Evolutionary conservation across 2,329 filamentous ascomycete genomes (phyloP), one percentile per base, ranked within the genome.

Genomic region (Colletotrichum phormii): DNA sequence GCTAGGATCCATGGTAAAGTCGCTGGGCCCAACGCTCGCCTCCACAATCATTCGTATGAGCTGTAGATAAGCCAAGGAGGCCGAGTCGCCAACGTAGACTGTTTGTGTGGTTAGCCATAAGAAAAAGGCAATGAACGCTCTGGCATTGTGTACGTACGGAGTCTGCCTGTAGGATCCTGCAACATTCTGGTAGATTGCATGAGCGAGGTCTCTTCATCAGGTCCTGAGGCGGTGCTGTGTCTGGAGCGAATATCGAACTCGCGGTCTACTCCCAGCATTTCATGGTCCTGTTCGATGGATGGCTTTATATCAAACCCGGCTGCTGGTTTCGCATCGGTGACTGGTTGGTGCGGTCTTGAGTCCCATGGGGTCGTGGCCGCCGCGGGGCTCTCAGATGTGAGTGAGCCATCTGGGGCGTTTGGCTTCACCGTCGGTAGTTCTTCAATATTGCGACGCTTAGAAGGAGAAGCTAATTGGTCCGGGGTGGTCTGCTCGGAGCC

Each of bases 61-160:
- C 68, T 91, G 88, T 3, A 92, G 81, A 75, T 89, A 91, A 0
- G 90, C 90, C 6, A 92, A 81, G 0, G 89, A 89, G 0, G 89
- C 89, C 2, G 90, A 89, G 75, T 91, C 89, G n/a, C 90, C 90
- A 73, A 91, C 84, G 74, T 91, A 92, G 29, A 90, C 88, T 89
- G 37, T 0, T 35, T 26, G 11, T 8, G 2, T 60, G 13, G 35
- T 70, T 37, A 72, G 66, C 26, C 29, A 54, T 29, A 42, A 15
- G n/a, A 29, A 5, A 42, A 61, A 22, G 8, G 33, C n/a, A 35
- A 15, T 5, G 12, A 35, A 15, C 4, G 12, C 7, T 4, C n/a
- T 9, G 29, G 24, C 12, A 35, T 37, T 49, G 24, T 31, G 53
- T 3, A 42, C 88, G 79, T 82, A 90, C 89, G 82, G 42, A 91